These are phyloP conservation scores for Plasmodium berghei DNA, from an alignment of 169 alveolate genomes.

Conservation along the genomic window DNA sequence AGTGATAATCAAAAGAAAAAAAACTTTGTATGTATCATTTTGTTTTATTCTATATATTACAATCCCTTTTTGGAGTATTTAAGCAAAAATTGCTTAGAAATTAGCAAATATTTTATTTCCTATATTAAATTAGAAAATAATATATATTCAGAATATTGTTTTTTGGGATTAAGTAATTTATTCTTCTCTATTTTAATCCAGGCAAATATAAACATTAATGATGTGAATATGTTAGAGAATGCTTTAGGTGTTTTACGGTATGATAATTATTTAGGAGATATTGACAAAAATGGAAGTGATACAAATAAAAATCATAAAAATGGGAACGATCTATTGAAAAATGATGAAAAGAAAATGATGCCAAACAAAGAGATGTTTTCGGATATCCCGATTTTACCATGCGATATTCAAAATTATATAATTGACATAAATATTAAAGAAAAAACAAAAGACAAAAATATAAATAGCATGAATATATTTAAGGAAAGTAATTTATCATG, in stretches of 20 bases:
- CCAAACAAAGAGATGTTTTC: neutral
- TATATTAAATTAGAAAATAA: conserved; percentile 30
- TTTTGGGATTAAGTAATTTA: conserved; percentile 51
- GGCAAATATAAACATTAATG: conserved; percentile 19
- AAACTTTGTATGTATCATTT: conserved; percentile 45
- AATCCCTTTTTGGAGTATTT: conserved; percentile 62
- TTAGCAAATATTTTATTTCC: conserved; percentile 19
- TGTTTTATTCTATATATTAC: conserved; percentile 53
- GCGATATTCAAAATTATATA: neutral
- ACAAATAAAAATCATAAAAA: too few relatives aligned
- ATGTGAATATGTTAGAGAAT: neutral
- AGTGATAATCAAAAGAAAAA: conserved; percentile 1
- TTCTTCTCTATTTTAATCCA: conserved; percentile 58
- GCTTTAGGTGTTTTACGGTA: too few relatives aligned
- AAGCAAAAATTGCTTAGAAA: neutral
- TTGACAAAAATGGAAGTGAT: too few relatives aligned
- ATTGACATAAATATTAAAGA: neutral
- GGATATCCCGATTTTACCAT: too few relatives aligned
- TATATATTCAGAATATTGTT: conserved; percentile 63
- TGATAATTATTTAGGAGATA: too few relatives aligned
- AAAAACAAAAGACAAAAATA: conserved; percentile 6
- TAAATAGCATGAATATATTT: conserved; percentile 12
- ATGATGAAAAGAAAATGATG: neutral
- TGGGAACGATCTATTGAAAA: neutral
- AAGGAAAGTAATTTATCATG: neutral